phyloP scores from a whole-genome alignment of 202 grass and related monocot genomes.

The Saccharum hybrid region DNA sequence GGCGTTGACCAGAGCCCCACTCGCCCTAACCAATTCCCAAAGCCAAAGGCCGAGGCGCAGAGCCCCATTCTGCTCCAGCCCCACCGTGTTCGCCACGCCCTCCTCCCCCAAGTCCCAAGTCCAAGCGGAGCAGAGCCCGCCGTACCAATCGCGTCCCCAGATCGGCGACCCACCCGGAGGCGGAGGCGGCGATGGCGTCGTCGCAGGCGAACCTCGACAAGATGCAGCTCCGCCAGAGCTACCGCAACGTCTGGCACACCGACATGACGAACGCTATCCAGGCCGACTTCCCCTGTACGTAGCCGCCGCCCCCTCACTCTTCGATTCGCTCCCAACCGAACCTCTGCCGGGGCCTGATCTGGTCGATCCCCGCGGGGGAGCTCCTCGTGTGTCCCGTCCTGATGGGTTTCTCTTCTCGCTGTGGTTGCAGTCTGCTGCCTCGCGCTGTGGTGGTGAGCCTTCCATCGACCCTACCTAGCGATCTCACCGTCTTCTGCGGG shows the following conservation, averaged over 20 bases:
- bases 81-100: neutral
- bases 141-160: slow-evolving; percentile 7
- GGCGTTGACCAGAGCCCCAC: neutral
- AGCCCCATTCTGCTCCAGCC: neutral
- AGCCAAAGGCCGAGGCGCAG: neutral
- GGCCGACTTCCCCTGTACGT: slow-evolving; percentile 74
- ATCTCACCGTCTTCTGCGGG: neutral
- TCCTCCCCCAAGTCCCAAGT: neutral
- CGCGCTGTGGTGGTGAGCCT: slow-evolving; percentile 72
- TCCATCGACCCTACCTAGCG: slow-evolving; percentile 1
- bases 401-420: neutral
- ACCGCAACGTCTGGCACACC: slow-evolving; percentile 79
- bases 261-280: slow-evolving; percentile 66
- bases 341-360: neutral
- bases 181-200: slow-evolving; percentile 47
- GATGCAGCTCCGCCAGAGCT: slow-evolving; percentile 81
- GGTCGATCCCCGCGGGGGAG: neutral
- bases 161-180: slow-evolving; percentile 4
- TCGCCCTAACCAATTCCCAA: neutral
- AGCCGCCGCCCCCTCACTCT: neutral
- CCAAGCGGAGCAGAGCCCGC: neutral
- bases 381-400: neutral
- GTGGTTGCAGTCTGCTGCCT: slow-evolving; percentile 71
- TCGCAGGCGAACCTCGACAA: slow-evolving; percentile 69
- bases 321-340: neutral